These are phyloP conservation scores for Yamadazyma nakazawae DNA, from an alignment of 805 yeast species.

Conservation along the genomic window DNA sequence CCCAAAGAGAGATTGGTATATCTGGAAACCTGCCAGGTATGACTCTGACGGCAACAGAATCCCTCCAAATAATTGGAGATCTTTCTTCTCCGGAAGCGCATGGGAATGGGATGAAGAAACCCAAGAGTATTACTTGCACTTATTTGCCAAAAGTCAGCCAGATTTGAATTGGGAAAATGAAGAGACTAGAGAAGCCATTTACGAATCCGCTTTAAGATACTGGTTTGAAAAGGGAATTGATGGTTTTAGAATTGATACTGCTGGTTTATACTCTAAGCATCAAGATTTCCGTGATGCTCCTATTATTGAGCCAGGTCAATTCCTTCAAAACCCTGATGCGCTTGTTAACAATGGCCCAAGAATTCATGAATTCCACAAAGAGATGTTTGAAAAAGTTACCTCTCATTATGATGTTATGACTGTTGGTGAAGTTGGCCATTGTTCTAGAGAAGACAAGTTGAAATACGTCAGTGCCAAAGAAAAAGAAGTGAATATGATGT, in stretches of 20 bases:
- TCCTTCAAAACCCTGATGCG: conserved; percentile 37
- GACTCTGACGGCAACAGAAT: conserved; percentile 48
- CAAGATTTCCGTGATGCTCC: conserved; percentile 49
- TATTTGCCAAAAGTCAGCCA: conserved; percentile 55
- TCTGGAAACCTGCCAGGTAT: conserved; percentile 51
- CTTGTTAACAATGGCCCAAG: conserved; percentile 47
- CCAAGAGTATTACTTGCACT: conserved; percentile 52
- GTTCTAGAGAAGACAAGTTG: conserved; percentile 39
- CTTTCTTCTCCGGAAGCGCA: conserved; percentile 52
- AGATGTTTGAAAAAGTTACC: conserved; percentile 42
- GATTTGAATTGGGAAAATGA: conserved; percentile 61
- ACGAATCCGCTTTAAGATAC: conserved; percentile 45
- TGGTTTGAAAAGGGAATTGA: conserved; percentile 58
- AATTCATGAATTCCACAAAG: conserved; percentile 56
- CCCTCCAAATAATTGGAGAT: conserved; percentile 58
- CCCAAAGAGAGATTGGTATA: conserved; percentile 60
- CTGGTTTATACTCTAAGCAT: conserved; percentile 50
- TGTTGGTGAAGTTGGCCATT: conserved; percentile 54
- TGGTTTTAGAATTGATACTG: conserved; percentile 59
- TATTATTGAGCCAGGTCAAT: conserved; percentile 36
- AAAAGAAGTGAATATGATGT: conserved; percentile 37
- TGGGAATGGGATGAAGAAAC: conserved; percentile 56
- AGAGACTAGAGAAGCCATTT: conserved; percentile 35
- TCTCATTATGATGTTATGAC: conserved; percentile 51
- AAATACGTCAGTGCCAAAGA: conserved; percentile 41